Conservation (phyloP, 2,329 filamentous ascomycete species). For the Fusarium vanettenii region DNA sequence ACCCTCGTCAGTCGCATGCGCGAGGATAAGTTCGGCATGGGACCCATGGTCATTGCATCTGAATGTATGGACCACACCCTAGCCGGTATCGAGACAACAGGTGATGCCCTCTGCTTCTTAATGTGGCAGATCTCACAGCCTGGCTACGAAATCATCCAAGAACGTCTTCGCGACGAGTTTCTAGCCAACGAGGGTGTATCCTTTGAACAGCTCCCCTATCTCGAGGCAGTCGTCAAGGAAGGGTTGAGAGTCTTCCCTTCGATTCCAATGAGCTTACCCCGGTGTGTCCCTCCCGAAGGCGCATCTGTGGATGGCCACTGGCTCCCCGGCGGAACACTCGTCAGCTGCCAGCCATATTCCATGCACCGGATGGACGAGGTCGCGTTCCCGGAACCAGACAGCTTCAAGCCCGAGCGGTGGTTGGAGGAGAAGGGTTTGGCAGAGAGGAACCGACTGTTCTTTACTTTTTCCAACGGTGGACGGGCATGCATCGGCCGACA, state of each 20-base stretch:
- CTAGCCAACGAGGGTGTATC: neutral
- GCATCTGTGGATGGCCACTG: slow-evolving; percentile 12
- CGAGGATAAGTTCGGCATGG: slow-evolving; percentile 20
- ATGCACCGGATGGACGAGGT: slow-evolving; percentile 21
- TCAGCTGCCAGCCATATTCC: slow-evolving; percentile 31
- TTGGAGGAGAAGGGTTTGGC: slow-evolving; percentile 2
- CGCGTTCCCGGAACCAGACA: slow-evolving; percentile 13
- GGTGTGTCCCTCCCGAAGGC: slow-evolving; percentile 17
- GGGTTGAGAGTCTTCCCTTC: slow-evolving; percentile 25
- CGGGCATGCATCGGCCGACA: slow-evolving; percentile 31
- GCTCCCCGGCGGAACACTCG: slow-evolving; percentile 22
- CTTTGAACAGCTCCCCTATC: slow-evolving; percentile 17
- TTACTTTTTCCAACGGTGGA: slow-evolving; percentile 25
- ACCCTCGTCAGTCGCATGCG: slow-evolving; percentile 24
- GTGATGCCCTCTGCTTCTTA: slow-evolving; percentile 33
- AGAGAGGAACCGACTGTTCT: slow-evolving; percentile 25
- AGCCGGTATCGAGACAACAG: slow-evolving; percentile 36
- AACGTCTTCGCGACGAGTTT: slow-evolving; percentile 11
- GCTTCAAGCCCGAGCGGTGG: slow-evolving; percentile 27
- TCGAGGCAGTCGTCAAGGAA: slow-evolving; percentile 32
- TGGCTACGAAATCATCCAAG: slow-evolving; percentile 5
- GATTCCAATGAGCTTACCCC: slow-evolving; percentile 23
- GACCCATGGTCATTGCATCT: slow-evolving; percentile 15
- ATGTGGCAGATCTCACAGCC: slow-evolving; percentile 35
- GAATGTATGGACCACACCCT: slow-evolving; percentile 36